These are phyloP conservation scores for Haematococcus sp. DNA, from an alignment of 139 green algal genomes.

Conservation along the genomic window DNA sequence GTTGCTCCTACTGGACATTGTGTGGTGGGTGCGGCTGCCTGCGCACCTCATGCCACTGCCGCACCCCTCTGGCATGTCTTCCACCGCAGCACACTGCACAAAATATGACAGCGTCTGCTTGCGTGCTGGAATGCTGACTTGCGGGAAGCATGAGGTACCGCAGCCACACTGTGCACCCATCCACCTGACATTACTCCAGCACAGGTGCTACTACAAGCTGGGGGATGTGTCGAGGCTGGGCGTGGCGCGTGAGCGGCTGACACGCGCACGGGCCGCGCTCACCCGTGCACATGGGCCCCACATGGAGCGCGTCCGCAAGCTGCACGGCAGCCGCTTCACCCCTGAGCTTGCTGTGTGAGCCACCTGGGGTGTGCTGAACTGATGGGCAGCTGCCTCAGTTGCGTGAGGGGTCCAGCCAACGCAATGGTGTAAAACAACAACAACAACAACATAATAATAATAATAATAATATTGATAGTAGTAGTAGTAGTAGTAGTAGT, in stretches of 20 bases:
- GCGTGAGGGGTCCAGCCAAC: background rate
- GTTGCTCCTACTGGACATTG: slow-evolving; percentile 71
- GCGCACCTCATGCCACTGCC: too few species aligned
- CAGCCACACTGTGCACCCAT: too few species aligned
- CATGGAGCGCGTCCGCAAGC: slow-evolving; percentile 51
- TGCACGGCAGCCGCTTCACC: slow-evolving; percentile 57
- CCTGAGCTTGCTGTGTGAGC: slow-evolving; percentile 62
- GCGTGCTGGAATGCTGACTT: too few species aligned
- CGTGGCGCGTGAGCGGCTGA: slow-evolving; percentile 45
- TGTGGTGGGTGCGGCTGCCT: slow-evolving; percentile 45
- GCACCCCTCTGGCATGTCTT: too few species aligned
- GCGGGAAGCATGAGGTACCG: too few species aligned
- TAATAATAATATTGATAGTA: background rate
- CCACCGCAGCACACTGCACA: background rate
- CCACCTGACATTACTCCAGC: background rate
- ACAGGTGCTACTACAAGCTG: slow-evolving; percentile 60
- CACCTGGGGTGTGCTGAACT: too few species aligned
- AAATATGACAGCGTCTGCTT: too few species aligned
- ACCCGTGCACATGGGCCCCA: slow-evolving; percentile 48
- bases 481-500: background rate
- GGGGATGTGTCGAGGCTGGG: slow-evolving; percentile 41
- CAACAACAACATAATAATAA: slow-evolving; percentile 7
- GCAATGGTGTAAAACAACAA: background rate
- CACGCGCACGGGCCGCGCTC: slow-evolving; percentile 38
- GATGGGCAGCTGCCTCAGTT: background rate